Base-by-base conservation (phyloP, 331 rosid species). In the Arachis monticola region DNA sequence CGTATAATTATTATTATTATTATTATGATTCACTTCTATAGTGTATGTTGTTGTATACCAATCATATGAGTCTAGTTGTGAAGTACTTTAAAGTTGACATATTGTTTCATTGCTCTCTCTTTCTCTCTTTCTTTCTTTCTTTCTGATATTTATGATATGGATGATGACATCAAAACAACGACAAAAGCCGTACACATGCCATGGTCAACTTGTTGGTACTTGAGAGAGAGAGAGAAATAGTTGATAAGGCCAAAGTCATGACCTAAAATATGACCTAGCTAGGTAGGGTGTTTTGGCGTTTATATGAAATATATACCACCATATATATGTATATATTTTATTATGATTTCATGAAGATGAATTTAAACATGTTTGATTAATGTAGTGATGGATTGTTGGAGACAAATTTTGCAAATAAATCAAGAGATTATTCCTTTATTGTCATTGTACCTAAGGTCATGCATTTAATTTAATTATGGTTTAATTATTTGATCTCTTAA, bases 201-300 rank as follows among this genome's bases (percentile, higher is more conserved):
- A 67, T 81, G 75, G 85, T 84, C 85, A 84, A 81, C 88, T 75
- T 71, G 69, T 75, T 70, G 41, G 57, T 66, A 63, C 77, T 45
- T 64, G 61, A 65, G 41, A 38, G 41, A 38, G 41, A 38, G 41
- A 38, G 40, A 35, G 40, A 27, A 27, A 27, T 27, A 35, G 40
- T 35, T 38, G 41, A 38, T 38, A 38, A 38, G 72, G 78, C 80
- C 82, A 80, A 83, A 76, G 2, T 38, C 41, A 38, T 67, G 76
- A 8, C 72, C 70, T 50, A 63, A 51, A 48, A 69, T 69, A 47
- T 57, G 48, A 74, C 83, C 53, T 63, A 59, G 31, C 59, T 67
- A 14, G 64, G 17, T 69, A 14, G 48, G 40, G 50, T 12, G 58
- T 46, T 69, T 31, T 75, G 77, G 77, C 62, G 67, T 38, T 60